These are phyloP conservation scores for Verticillium albo-atrum DNA, from an alignment of 2,329 filamentous ascomycete genomes.

Conservation along the genomic window DNA sequence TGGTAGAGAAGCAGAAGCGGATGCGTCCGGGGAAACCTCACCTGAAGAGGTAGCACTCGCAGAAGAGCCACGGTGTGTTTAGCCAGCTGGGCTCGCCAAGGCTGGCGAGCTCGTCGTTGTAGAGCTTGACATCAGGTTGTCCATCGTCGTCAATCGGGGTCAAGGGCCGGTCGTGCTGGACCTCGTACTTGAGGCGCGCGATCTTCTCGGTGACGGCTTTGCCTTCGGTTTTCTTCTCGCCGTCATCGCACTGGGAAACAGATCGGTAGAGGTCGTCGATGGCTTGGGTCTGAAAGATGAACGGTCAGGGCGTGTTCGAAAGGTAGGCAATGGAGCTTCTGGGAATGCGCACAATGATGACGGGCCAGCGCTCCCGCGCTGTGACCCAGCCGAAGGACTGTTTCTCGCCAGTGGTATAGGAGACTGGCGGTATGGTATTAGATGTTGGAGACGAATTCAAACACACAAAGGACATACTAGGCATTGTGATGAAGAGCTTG, in stretches of 20 bases:
- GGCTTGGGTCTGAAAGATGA: slow-evolving; percentile 65
- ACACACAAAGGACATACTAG: background rate
- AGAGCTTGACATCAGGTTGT: slow-evolving; percentile 67
- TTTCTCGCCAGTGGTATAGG: slow-evolving; percentile 74
- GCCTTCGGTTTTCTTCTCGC: slow-evolving; percentile 62
- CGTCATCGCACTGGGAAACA: slow-evolving; percentile 52
- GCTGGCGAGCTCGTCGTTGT: slow-evolving; percentile 80
- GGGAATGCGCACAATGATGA: slow-evolving; percentile 68
- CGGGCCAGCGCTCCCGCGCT: slow-evolving; percentile 83
- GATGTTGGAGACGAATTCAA: background rate
- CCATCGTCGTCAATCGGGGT: slow-evolving; percentile 75
- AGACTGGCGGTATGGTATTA: slow-evolving; percentile 44
- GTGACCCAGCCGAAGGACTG: slow-evolving; percentile 85
- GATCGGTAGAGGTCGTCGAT: slow-evolving; percentile 88
- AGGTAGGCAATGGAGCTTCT: background rate
- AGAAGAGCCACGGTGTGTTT: slow-evolving; percentile 65
- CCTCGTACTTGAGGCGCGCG: slow-evolving; percentile 84
- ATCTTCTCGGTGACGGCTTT: slow-evolving; percentile 80
- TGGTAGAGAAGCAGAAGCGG: background rate
- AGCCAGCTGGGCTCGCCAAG: slow-evolving; percentile 77
- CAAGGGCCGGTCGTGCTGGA: slow-evolving; percentile 81
- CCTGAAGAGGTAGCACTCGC: slow-evolving; percentile 5
- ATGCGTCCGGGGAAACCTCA: background rate
- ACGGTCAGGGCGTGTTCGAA: background rate
- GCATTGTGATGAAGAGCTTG: slow-evolving; percentile 5